phyloP scores from a whole-genome alignment of 2,329 filamentous ascomycete species.

The Stylonectria norvegica region DNA sequence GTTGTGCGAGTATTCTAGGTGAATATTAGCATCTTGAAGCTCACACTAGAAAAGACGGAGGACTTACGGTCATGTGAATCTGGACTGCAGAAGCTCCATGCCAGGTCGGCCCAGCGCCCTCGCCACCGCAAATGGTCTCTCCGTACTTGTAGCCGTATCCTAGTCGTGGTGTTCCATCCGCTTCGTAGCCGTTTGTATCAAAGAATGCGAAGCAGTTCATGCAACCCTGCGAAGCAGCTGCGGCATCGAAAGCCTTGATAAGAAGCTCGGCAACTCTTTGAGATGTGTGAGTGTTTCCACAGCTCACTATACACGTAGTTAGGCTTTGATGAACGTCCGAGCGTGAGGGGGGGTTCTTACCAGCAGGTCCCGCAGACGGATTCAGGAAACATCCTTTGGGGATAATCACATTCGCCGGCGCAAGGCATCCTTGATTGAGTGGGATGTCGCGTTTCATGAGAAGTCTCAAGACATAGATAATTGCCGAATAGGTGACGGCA shows the following conservation, averaged over 20 bases:
- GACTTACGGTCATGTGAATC: constrained; percentile 26
- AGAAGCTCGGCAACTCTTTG: constrained; percentile 31
- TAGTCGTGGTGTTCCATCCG: background rate
- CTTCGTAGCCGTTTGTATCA: background rate
- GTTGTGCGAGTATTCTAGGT: constrained; percentile 31
- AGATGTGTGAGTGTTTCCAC: constrained; percentile 56
- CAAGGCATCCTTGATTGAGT: constrained; percentile 36
- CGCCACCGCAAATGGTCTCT: constrained; percentile 28
- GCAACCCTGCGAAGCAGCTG: constrained; percentile 1
- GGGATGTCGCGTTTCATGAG: constrained; percentile 34
- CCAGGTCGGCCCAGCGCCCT: constrained; percentile 28
- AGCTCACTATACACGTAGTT: too few species aligned
- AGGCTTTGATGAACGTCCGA: too few species aligned
- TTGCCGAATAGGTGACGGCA: constrained; percentile 34
- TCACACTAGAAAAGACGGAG: background rate
- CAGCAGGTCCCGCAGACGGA: constrained; percentile 28
- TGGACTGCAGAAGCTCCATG: constrained; percentile 28
- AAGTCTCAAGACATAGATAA: constrained; percentile 35
- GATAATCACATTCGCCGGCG: constrained; percentile 29
- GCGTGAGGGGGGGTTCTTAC: too few species aligned
- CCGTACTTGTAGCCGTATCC: constrained; percentile 26
- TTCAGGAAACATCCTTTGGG: constrained; percentile 31
- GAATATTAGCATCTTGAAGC: background rate
- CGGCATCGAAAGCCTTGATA: constrained; percentile 23
- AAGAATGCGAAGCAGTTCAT: constrained; percentile 1